These are phyloP conservation scores for Cudoniella acicularis DNA, from an alignment of 495 filamentous ascomycete genomes.

Conservation along the genomic window DNA sequence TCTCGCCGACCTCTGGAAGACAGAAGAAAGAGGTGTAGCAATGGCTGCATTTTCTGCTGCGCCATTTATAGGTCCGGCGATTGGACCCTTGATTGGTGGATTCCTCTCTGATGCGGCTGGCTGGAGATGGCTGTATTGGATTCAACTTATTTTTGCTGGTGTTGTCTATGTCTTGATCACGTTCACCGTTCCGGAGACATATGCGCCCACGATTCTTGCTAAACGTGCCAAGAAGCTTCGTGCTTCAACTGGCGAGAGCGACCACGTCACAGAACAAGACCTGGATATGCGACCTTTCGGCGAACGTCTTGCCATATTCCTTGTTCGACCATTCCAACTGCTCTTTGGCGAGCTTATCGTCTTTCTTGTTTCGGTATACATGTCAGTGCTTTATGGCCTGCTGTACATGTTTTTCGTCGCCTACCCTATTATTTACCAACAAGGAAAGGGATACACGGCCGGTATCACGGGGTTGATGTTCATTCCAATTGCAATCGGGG, in stretches of 20 bases:
- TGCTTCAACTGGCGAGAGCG: slow-evolving; percentile 57
- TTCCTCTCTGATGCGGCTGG: slow-evolving; percentile 63
- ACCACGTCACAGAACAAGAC: slow-evolving; percentile 69
- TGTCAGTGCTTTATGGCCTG: slow-evolving; percentile 52
- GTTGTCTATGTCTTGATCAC: slow-evolving; percentile 66
- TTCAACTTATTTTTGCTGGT: slow-evolving; percentile 67
- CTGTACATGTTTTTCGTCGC: slow-evolving; percentile 68
- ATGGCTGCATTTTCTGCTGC: slow-evolving; percentile 85
- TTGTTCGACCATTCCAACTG: slow-evolving; percentile 75
- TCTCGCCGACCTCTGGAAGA: slow-evolving; percentile 74
- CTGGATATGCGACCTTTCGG: slow-evolving; percentile 62
- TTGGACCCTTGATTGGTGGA: slow-evolving; percentile 71
- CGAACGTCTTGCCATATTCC: slow-evolving; percentile 61
- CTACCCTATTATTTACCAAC: slow-evolving; percentile 75
- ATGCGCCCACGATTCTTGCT: slow-evolving; percentile 67
- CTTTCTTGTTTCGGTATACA: slow-evolving; percentile 63
- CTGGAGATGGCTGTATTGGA: slow-evolving; percentile 87
- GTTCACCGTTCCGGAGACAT: slow-evolving; percentile 80
- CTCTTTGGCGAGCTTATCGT: slow-evolving; percentile 78
- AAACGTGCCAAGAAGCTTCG: slow-evolving; percentile 62
- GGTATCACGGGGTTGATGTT: slow-evolving; percentile 78
- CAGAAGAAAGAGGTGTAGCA: slow-evolving; percentile 77
- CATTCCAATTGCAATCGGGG: slow-evolving; percentile 67
- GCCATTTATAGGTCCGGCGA: slow-evolving; percentile 73
- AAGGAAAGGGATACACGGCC: slow-evolving; percentile 68